phyloP scores from a whole-genome alignment of 805 yeast genomes.

The Yamadazyma sp. region DNA sequence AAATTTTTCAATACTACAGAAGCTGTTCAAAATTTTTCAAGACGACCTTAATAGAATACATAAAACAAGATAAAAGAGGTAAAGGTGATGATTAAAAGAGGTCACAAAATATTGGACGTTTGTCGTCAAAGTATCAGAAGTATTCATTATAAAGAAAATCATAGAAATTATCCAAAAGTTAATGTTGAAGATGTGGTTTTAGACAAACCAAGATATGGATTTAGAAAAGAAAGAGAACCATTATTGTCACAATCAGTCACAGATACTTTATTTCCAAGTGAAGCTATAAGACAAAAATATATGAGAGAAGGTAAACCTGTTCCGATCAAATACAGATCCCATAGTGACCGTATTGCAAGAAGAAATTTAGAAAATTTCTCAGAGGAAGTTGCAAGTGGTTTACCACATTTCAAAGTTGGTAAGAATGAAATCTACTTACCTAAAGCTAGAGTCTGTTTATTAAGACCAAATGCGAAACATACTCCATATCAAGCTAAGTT shows the following conservation, averaged over 20 bases:
- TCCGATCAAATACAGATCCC: slow-evolving; percentile 36
- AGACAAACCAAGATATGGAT: slow-evolving; percentile 37
- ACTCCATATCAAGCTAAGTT: slow-evolving; percentile 97
- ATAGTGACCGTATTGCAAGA: slow-evolving; percentile 34
- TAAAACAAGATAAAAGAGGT: no score
- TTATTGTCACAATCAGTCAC: slow-evolving; percentile 36
- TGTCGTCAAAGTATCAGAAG: no score
- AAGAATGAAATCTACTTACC: slow-evolving; percentile 78
- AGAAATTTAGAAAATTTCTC: slow-evolving; percentile 38
- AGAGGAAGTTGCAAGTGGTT: slow-evolving; percentile 56
- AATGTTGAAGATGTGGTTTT: slow-evolving; percentile 37
- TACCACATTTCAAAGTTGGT: slow-evolving; percentile 83
- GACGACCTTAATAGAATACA: no score
- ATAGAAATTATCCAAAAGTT: slow-evolving; percentile 37
- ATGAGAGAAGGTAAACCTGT: slow-evolving; percentile 38
- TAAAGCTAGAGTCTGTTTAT: slow-evolving; percentile 70
- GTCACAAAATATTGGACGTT: no score
- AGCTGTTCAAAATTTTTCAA: no score
- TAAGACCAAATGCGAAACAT: slow-evolving; percentile 93
- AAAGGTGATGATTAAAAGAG: no score
- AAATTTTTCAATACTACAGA: no score
- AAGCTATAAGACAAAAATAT: slow-evolving; percentile 32
- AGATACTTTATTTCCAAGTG: slow-evolving; percentile 40
- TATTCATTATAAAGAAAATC: slow-evolving; percentile 29
- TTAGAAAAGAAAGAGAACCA: slow-evolving; percentile 36